phyloP scores from a whole-genome alignment of 305 asterid genomes.

The Vinca major region DNA sequence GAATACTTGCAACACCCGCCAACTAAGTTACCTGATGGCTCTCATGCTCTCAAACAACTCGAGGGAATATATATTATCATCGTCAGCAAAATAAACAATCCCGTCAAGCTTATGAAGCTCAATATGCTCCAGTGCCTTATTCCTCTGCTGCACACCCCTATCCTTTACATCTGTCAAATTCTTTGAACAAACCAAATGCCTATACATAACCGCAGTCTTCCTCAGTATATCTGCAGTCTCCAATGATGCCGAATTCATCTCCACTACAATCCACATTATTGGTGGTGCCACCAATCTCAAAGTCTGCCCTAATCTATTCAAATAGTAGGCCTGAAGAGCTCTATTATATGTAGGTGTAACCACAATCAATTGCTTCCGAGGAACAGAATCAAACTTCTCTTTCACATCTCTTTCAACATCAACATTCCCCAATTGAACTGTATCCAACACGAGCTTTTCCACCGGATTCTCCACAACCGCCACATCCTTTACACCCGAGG shows the following conservation, averaged over 20 bases:
- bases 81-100: conserved; percentile 89
- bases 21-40: conserved; percentile 49
- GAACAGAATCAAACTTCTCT: conserved; percentile 31
- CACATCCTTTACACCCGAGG: conserved; percentile 13
- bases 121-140: conserved; percentile 75
- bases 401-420: conserved; percentile 19
- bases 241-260: conserved; percentile 56
- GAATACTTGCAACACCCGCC: neutral
- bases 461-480: conserved; percentile 28
- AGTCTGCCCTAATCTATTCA: conserved; percentile 85
- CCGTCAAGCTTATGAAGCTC: conserved; percentile 85
- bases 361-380: conserved; percentile 56
- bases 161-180: conserved; percentile 69
- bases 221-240: conserved; percentile 87
- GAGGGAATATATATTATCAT: conserved; percentile 75
- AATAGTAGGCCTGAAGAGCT: conserved; percentile 67
- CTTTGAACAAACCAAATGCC: conserved; percentile 69
- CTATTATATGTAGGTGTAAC: conserved; percentile 86
- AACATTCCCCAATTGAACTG: conserved; percentile 31
- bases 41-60: conserved; percentile 74
- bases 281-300: conserved; percentile 70
- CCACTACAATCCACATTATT: conserved; percentile 91
- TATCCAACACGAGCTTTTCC: conserved; percentile 31
- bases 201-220: conserved; percentile 67
- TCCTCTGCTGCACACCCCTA: conserved; percentile 94